Evolutionary conservation across 306 rosid genomes (phyloP).

Genomic region (Vigna hirtella): DNA sequence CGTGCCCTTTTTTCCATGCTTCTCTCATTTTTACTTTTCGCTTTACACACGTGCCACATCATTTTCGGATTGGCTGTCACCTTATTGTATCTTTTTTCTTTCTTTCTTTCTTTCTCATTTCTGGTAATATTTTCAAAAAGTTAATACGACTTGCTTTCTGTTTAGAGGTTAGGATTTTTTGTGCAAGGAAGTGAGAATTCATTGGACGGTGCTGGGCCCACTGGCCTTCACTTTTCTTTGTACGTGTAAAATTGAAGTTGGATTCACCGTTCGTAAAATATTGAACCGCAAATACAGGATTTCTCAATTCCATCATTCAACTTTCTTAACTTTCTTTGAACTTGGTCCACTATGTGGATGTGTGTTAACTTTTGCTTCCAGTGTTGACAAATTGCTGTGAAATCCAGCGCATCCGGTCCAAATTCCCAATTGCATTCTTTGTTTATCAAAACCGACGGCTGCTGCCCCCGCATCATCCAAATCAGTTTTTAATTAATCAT

Average conservation of each 20-base stretch:
- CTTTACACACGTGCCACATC: constrained; percentile 45
- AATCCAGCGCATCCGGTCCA: not conserved
- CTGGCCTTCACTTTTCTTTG: not conserved
- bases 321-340: constrained; percentile 1
- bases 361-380: not conserved
- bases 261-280: not conserved
- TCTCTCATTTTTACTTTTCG: constrained; percentile 28
- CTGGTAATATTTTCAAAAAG: not conserved
- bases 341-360: not conserved
- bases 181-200: not conserved
- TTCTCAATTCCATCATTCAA: not conserved
- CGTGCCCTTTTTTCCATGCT: constrained; percentile 39
- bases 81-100: not conserved
- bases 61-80: constrained; percentile 21
- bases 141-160: not conserved
- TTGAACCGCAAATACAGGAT: not conserved
- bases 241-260: not conserved
- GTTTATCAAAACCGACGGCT: not conserved
- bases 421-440: not conserved
- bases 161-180: not conserved
- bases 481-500: not conserved
- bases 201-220: constrained; percentile 8
- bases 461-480: not conserved
- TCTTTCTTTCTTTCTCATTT: not conserved
- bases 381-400: not conserved